Evolutionary conservation across 2,329 filamentous ascomycete genomes (phyloP).

Genomic region (Didymella segeticola): DNA sequence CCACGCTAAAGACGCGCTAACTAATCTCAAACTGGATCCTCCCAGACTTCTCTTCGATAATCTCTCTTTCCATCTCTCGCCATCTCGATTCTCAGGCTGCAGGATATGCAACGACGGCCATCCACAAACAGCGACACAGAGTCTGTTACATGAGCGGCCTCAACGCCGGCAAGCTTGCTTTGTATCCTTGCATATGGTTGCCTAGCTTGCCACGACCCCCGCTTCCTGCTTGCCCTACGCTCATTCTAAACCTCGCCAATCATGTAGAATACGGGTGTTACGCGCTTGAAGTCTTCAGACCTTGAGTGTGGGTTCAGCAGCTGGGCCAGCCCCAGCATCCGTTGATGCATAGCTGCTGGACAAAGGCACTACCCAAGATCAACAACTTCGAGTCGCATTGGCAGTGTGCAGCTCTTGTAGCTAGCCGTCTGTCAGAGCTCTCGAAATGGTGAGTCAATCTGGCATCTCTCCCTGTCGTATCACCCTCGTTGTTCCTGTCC

Average conservation of each 20-base stretch:
- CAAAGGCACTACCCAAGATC: slow-evolving; percentile 48
- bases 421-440: slow-evolving; percentile 12
- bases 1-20: neutral
- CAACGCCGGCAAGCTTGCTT: neutral
- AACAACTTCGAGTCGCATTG: slow-evolving; percentile 21
- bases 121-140: neutral
- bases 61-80: neutral
- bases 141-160: neutral
- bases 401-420: slow-evolving; percentile 21
- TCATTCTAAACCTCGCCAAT: neutral
- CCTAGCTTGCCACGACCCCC: neutral
- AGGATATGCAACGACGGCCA: neutral
- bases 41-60: neutral
- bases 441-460: slow-evolving; percentile 37
- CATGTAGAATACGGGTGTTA: slow-evolving; percentile 6
- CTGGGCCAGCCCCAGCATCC: slow-evolving; percentile 28
- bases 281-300: slow-evolving; percentile 26
- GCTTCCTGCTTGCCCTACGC: neutral
- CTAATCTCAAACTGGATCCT: neutral
- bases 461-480: slow-evolving; percentile 38
- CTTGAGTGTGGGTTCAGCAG: slow-evolving; percentile 42
- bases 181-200: neutral
- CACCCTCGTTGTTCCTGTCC: slow-evolving; percentile 31
- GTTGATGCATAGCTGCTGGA: slow-evolving; percentile 39
- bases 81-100: neutral